phyloP scores from a whole-genome alignment of 2,329 filamentous ascomycete genomes.

The Phialemoniopsis sp. region DNA sequence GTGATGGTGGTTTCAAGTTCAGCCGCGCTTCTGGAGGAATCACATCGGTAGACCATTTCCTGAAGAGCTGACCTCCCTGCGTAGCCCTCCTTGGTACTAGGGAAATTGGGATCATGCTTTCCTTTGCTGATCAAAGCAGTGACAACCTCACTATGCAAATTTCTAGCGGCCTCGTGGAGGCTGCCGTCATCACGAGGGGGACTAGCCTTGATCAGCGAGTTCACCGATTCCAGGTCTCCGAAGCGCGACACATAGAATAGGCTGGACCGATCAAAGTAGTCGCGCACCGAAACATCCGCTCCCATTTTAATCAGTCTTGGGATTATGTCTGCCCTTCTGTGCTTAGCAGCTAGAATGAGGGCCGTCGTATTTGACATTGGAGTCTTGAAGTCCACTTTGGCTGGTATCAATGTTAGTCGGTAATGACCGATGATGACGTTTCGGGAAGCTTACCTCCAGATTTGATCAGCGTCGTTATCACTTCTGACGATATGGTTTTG shows the following conservation, averaged over 20 bases:
- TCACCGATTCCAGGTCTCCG: slow-evolving; percentile 16
- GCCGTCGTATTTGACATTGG: slow-evolving; percentile 14
- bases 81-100: slow-evolving; percentile 16
- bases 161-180: slow-evolving; percentile 22
- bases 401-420: too few relatives aligned
- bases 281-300: slow-evolving; percentile 13
- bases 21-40: slow-evolving; percentile 9
- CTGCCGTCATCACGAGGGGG: slow-evolving; percentile 22
- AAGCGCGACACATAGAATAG: slow-evolving; percentile 20
- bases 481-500: too few relatives aligned
- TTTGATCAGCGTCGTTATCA: too few relatives aligned
- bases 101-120: slow-evolving; percentile 19
- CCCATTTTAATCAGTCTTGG: slow-evolving; percentile 14
- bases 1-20: slow-evolving; percentile 15
- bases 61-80: slow-evolving; percentile 19
- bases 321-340: slow-evolving; percentile 11
- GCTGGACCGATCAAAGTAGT: slow-evolving; percentile 15
- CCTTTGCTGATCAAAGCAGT: slow-evolving; percentile 15
- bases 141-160: slow-evolving; percentile 18
- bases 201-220: slow-evolving; percentile 16
- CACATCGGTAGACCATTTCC: slow-evolving; percentile 16
- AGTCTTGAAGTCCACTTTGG: slow-evolving; percentile 14
- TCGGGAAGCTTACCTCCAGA: too few relatives aligned
- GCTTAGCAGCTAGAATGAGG: slow-evolving; percentile 14
- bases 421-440: too few relatives aligned